Base-by-base conservation (phyloP, 148 eudicot species). In the Fallopia convolvulus region DNA sequence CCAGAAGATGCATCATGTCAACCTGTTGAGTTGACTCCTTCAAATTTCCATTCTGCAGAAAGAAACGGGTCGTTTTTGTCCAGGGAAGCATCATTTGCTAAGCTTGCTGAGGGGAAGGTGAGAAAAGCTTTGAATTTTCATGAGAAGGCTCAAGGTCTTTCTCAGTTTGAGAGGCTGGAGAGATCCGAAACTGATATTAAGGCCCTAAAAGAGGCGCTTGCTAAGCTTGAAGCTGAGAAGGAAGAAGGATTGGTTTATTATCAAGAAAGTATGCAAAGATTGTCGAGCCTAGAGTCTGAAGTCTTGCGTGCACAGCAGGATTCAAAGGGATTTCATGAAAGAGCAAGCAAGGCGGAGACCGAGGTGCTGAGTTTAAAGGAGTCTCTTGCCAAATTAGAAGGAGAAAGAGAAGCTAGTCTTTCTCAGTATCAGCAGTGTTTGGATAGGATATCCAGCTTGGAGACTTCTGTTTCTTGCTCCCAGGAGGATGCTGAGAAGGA, bases 141-240 rank as follows among this genome's bases (percentile, higher is more conserved):
- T 46, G 88, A 84, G 68, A 79, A 77, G 11, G 55, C 5, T 76
- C 80, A 52, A 72, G 79, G 70, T 61, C 56, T 82, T 18, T 85
- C 89, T 0, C 86, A 85, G 23, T 84, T 87, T 73, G 97, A 83
- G 52, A 76, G 79, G 47, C 77, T 85, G 80, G 86, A 86, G 68
- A 85, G 75, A 77, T 88, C 87, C 39, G 94, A 93, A 81, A 81
- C 82, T 63, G 98, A 91, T 81, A 91, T 96, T 79, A 81, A 81
- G 75, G 75, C 68, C 10, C 81, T 96, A 53, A 96, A 91, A 85
- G 92, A 90, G 72, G 86, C 97, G 42, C 83, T 96, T 73, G 85
- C 88, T 18, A 88, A 87, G 82, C 78, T 96, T 75, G 94, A 96
- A 89, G 85, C 86, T 26, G 98, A 96, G 78, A 93, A 93, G 84